These are phyloP conservation scores for Fusarium buxicola DNA, from an alignment of 2,329 filamentous ascomycete genomes.

Conservation along the genomic window DNA sequence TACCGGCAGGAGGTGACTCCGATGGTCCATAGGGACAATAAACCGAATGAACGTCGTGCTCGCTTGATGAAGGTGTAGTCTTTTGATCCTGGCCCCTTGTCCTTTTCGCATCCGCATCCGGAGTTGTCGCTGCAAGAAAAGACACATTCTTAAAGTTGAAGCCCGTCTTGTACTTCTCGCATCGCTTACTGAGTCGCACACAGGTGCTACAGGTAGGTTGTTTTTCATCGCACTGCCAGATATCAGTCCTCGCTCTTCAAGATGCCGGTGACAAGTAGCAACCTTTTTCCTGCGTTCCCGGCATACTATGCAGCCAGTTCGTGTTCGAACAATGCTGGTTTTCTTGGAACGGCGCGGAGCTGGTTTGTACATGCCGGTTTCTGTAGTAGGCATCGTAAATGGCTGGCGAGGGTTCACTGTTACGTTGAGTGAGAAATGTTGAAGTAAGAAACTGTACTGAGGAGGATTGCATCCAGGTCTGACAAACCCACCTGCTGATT, in stretches of 20 bases:
- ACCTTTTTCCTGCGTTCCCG: conserved; percentile 37
- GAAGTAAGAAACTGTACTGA: too few species aligned
- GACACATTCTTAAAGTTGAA: conserved; percentile 13
- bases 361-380: conserved; percentile 38
- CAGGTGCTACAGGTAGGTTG: conserved; percentile 27
- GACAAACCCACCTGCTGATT: too few species aligned
- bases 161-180: conserved; percentile 7
- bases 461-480: too few species aligned
- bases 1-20: not conserved
- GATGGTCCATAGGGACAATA: not conserved
- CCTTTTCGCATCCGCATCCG: not conserved
- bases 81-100: not conserved
- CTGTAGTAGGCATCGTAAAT: not conserved
- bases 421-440: not conserved
- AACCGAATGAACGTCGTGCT: not conserved
- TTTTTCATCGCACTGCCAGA: conserved; percentile 23
- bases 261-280: not conserved
- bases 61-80: not conserved
- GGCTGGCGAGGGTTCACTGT: too few species aligned
- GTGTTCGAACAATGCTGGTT: conserved; percentile 37
- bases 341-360: conserved; percentile 37
- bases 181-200: conserved; percentile 11
- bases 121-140: not conserved
- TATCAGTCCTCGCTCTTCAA: not conserved
- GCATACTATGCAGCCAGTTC: conserved; percentile 36